Evolutionary conservation across 441 rosid species (phyloP).

Genomic region (Omphalea diandra): DNA sequence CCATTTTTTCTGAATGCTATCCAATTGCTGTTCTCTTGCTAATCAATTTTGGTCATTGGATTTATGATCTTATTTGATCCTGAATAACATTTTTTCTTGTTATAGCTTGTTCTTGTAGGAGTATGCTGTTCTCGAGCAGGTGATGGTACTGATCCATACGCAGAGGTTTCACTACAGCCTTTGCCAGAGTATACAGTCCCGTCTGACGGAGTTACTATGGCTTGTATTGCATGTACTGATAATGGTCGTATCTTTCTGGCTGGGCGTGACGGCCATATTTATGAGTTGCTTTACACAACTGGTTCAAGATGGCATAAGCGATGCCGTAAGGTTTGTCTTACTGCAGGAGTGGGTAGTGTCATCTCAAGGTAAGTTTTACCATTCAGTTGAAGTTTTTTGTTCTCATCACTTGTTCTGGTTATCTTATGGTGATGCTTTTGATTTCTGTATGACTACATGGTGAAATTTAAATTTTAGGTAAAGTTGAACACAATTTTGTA

Average conservation of each 20-base stretch:
- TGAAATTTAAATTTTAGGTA: background rate
- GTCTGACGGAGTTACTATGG: slow-evolving; percentile 97
- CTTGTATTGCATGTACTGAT: slow-evolving; percentile 75
- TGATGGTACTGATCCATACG: slow-evolving; percentile 85
- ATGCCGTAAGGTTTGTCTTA: slow-evolving; percentile 90
- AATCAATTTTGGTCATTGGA: slow-evolving; percentile 11
- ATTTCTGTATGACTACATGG: background rate
- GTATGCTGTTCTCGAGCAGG: slow-evolving; percentile 84
- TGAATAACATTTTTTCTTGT: slow-evolving; percentile 28
- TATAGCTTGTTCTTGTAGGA: slow-evolving; percentile 91
- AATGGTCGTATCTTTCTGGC: slow-evolving; percentile 89
- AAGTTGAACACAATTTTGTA: background rate
- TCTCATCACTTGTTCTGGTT: background rate
- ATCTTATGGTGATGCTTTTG: background rate
- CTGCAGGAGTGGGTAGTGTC: slow-evolving; percentile 90
- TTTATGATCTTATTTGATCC: slow-evolving; percentile 24
- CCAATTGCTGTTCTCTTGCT: slow-evolving; percentile 1
- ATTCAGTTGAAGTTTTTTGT: slow-evolving; percentile 4
- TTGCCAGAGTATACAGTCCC: slow-evolving; percentile 87
- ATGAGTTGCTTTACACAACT: slow-evolving; percentile 78
- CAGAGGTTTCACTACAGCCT: slow-evolving; percentile 86
- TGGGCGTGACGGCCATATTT: slow-evolving; percentile 94
- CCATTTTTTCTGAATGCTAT: background rate
- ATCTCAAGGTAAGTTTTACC: slow-evolving; percentile 66
- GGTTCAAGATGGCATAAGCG: slow-evolving; percentile 91